Evolutionary conservation across 2,329 filamentous ascomycete genomes (phyloP).

Genomic region (Lachnellula willkommii): DNA sequence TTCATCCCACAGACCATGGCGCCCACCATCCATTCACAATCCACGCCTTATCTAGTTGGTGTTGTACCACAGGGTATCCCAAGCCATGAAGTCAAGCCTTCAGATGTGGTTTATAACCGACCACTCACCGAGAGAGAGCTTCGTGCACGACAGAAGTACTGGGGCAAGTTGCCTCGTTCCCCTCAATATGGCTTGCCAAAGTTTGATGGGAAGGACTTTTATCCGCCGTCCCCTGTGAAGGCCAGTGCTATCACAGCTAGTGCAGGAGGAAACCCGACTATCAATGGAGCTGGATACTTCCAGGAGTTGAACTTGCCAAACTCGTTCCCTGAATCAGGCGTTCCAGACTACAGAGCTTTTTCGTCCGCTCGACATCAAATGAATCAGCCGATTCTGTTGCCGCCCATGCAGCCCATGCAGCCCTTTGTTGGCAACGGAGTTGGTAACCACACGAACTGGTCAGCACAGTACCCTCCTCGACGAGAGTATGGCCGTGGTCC

Average conservation of each 20-base stretch:
- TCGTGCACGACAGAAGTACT: constrained; percentile 55
- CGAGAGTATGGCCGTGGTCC: not conserved
- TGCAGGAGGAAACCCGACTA: not conserved
- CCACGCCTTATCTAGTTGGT: constrained; percentile 51
- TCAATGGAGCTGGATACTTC: not conserved
- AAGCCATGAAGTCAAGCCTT: constrained; percentile 37
- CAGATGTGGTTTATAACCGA: constrained; percentile 51
- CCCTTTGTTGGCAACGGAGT: not conserved
- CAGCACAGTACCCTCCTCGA: not conserved
- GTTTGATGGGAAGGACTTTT: constrained; percentile 62
- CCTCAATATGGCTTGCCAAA: constrained; percentile 50
- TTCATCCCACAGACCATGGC: not conserved
- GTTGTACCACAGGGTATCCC: constrained; percentile 42
- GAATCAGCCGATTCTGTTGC: not conserved
- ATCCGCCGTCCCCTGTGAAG: constrained; percentile 50
- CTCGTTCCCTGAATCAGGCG: constrained; percentile 13
- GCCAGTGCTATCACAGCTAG: constrained; percentile 11
- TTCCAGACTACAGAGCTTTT: constrained; percentile 7
- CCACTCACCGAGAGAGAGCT: constrained; percentile 55
- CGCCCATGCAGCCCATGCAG: not conserved
- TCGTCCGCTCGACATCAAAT: not conserved
- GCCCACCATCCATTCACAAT: not conserved
- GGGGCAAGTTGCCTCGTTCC: constrained; percentile 50
- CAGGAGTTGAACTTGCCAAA: constrained; percentile 4
- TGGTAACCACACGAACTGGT: not conserved